Evolutionary conservation across 139 green algal species (phyloP), one percentile per base, ranked within the genome.

Genomic region (Chlorella sp.): DNA sequence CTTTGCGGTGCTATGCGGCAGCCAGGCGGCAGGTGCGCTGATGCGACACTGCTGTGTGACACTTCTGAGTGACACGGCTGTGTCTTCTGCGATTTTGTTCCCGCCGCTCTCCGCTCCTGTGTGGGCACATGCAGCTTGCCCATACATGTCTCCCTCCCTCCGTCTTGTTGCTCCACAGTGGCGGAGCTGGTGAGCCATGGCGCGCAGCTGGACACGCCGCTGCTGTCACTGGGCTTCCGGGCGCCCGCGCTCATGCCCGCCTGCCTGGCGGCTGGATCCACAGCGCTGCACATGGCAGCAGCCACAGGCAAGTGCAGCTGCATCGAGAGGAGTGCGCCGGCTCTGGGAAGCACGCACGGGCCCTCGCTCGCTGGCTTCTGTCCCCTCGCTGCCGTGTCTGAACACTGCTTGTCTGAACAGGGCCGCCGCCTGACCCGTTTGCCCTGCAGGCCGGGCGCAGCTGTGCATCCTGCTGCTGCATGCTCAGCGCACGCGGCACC

Each of bases 211-310:
- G 77, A 83, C 60, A 73, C 60, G 0, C 77, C 77, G 20, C 77
- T 83, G 77, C 77, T 83, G 40, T 38, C 77, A 7, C 28, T 58
- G 28, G 60, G 38, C 77, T 46, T 83, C 36, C 58, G 77, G 13
- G 16, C 60, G 16, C 58, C 58, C 24, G 20, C 30, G 22, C 40
- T 83, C 28, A 40, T 60, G 38, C 76, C 76, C 2, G 8, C 77
- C 36, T 73, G 60, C 60, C 77, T 83, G 58, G 58, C 38, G 2
- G 58, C 76, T 17, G 77, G 77, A 30, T 58, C 34, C 24, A 83
- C 77, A 0, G 77, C 77, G 58, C 77, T 83, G 41, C 77, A 83
- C 77, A 83, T 83, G 77, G 77, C 77, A 6, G 77, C 77, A 4
- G 77, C 77, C 40, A 73, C 51, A 60, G 51, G 51, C 14, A 24